Evolutionary conservation across 768 basidiomycete genomes (phyloP).

Genomic region (Fomitopsis serialis): DNA sequence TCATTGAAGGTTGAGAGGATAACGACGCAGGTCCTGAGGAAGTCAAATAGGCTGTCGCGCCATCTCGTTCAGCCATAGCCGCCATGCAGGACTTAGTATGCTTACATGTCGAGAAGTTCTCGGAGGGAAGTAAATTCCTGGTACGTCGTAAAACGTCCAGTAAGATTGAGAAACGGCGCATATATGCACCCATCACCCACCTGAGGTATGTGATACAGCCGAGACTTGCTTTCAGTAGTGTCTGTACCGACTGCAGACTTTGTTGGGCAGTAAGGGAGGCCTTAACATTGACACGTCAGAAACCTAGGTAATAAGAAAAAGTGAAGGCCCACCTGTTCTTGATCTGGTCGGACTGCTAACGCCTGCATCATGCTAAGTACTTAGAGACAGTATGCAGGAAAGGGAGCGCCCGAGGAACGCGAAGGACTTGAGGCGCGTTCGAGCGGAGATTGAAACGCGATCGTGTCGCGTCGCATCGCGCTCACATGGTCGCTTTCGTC

Average conservation of each 20-base stretch:
- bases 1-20: constrained; percentile 26
- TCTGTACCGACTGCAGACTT: constrained; percentile 67
- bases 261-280: constrained; percentile 38
- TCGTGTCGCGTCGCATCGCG: constrained; percentile 16
- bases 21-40: constrained; percentile 30
- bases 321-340: constrained; percentile 19
- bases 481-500: constrained; percentile 16
- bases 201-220: constrained; percentile 76
- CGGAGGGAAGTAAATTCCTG: constrained; percentile 73
- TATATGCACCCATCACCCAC: constrained; percentile 27
- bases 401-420: not conserved
- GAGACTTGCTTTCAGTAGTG: constrained; percentile 64
- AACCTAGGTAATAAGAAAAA: not conserved
- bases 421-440: not conserved
- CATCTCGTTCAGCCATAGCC: not conserved
- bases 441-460: constrained; percentile 13
- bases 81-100: not conserved
- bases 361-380: constrained; percentile 31
- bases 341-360: constrained; percentile 23
- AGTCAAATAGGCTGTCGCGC: constrained; percentile 46
- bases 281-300: constrained; percentile 4
- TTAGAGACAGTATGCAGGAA: not conserved
- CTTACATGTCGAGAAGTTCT: constrained; percentile 70
- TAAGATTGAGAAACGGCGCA: constrained; percentile 3
- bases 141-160: not conserved